Conservation (phyloP, 345 rosid genomes). For the Populus euphratica region DNA sequence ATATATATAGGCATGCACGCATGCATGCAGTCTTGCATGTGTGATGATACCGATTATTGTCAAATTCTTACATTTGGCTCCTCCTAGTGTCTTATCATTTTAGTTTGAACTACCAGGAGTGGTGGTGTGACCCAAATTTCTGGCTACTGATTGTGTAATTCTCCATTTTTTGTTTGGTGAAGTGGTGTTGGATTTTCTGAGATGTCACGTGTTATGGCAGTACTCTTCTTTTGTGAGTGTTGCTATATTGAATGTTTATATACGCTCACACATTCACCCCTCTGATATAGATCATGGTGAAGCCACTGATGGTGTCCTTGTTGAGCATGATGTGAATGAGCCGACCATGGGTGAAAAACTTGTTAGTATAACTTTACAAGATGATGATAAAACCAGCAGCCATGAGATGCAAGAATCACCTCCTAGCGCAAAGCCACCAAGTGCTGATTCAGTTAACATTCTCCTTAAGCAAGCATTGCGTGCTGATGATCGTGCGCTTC, state of each 20-base stretch:
- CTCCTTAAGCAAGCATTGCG: slow-evolving; percentile 83
- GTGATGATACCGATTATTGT: not conserved
- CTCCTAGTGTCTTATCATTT: not conserved
- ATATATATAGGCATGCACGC: not conserved
- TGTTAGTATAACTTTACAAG: slow-evolving; percentile 46
- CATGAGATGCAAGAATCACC: slow-evolving; percentile 33
- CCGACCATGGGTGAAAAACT: slow-evolving; percentile 95
- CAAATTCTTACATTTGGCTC: not conserved
- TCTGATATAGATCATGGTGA: slow-evolving; percentile 47
- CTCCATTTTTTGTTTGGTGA: not conserved
- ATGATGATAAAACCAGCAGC: slow-evolving; percentile 26
- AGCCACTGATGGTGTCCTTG: slow-evolving; percentile 57
- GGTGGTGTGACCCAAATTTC: not conserved
- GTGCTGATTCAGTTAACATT: slow-evolving; percentile 81
- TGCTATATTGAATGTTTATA: not conserved
- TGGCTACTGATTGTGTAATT: not conserved
- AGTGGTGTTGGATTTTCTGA: not conserved
- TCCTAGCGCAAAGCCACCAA: slow-evolving; percentile 56
- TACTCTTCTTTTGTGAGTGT: not conserved
- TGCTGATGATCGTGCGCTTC: slow-evolving; percentile 82
- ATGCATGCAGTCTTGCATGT: not conserved
- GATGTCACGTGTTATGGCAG: not conserved
- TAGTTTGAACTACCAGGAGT: not conserved
- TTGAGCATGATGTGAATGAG: slow-evolving; percentile 64
- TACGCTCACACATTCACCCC: not conserved